These are phyloP conservation scores for Pecoramyces ruminantium DNA, from an alignment of 192 early-diverging fungal species.

Conservation along the genomic window DNA sequence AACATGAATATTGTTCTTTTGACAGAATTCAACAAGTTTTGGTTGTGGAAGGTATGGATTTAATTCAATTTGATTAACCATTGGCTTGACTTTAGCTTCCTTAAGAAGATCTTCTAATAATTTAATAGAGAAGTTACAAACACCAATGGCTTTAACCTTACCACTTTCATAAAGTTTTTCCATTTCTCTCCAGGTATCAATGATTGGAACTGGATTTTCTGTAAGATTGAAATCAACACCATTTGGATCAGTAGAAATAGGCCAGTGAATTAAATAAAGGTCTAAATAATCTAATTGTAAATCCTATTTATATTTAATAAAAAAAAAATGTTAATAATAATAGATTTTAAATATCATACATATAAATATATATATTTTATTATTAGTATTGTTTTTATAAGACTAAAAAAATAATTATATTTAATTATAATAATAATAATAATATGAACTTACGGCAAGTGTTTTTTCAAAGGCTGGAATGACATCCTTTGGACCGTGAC, in stretches of 20 bases:
- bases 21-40: slow-evolving; percentile 35
- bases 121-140: slow-evolving; percentile 39
- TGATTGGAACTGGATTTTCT: neutral
- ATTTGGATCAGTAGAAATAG: slow-evolving; percentile 8
- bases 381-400: too few relatives aligned
- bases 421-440: too few relatives aligned
- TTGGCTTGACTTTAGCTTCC: slow-evolving; percentile 32
- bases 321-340: too few relatives aligned
- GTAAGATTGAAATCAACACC: neutral
- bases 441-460: slow-evolving; percentile 16
- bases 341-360: too few relatives aligned
- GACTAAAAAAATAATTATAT: too few relatives aligned
- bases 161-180: slow-evolving; percentile 35
- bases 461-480: neutral
- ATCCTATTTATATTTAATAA: slow-evolving; percentile 28
- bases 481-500: slow-evolving; percentile 28
- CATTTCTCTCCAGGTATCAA: slow-evolving; percentile 40
- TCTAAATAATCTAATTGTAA: slow-evolving; percentile 52
- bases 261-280: slow-evolving; percentile 64
- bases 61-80: slow-evolving; percentile 54
- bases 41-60: slow-evolving; percentile 43
- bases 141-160: slow-evolving; percentile 42
- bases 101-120: slow-evolving; percentile 38
- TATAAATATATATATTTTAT: too few relatives aligned
- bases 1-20: slow-evolving; percentile 24